Conservation (phyloP, 108 stramenopile genomes). For the Nannochloropsis granulata region DNA sequence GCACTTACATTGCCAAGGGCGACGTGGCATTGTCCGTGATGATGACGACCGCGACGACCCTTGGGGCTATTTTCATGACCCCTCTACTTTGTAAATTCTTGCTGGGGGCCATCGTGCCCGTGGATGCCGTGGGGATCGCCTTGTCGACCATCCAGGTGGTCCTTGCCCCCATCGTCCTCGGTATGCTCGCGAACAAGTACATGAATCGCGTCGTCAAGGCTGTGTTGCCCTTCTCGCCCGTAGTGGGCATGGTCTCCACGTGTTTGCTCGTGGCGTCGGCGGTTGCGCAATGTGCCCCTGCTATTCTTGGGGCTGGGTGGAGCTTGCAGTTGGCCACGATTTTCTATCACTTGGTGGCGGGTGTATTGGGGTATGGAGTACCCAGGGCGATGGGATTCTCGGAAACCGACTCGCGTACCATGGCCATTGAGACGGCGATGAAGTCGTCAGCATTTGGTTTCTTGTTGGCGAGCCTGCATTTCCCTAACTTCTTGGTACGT, state of each 20-base stretch:
- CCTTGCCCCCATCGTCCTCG: constrained; percentile 81
- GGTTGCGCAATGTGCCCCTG: constrained; percentile 75
- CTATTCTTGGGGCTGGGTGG: constrained; percentile 59
- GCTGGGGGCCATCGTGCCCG: constrained; percentile 83
- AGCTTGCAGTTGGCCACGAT: constrained; percentile 49
- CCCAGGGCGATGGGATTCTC: constrained; percentile 65
- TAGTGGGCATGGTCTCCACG: constrained; percentile 82
- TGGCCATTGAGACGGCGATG: constrained; percentile 97
- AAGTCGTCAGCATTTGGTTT: constrained; percentile 94
- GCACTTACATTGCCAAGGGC: constrained; percentile 92
- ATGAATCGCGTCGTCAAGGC: constrained; percentile 70
- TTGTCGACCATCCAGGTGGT: constrained; percentile 85
- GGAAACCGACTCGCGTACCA: constrained; percentile 77
- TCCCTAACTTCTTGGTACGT: constrained; percentile 76
- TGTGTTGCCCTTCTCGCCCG: constrained; percentile 77
- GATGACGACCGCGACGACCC: constrained; percentile 93
- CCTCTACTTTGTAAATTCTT: constrained; percentile 82
- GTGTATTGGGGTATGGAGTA: constrained; percentile 68
- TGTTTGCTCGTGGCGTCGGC: constrained; percentile 88
- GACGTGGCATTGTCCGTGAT: constrained; percentile 87
- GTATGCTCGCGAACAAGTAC: constrained; percentile 83
- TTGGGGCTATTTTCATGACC: constrained; percentile 93
- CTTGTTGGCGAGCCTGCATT: constrained; percentile 90
- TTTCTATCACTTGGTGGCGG: constrained; percentile 82
- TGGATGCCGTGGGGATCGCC: constrained; percentile 88